phyloP scores from a whole-genome alignment of 257 asterid genomes.

The Phtheirospermum japonicum region DNA sequence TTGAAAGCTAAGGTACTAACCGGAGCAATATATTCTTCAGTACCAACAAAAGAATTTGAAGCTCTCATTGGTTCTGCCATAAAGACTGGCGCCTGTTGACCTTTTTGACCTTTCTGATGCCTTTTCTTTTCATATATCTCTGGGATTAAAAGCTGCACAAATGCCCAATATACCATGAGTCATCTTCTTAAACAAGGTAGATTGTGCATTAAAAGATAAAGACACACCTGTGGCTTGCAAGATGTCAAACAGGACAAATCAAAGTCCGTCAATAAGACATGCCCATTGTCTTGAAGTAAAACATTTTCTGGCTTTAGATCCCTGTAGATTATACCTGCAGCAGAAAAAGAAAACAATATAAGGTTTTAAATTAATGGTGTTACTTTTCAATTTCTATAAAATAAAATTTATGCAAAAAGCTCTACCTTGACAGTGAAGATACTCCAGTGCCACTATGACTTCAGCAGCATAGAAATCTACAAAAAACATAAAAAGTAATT shows the following conservation, averaged over 20 bases:
- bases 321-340: slow-evolving; percentile 91
- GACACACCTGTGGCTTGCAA: slow-evolving; percentile 86
- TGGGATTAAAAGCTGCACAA: slow-evolving; percentile 78
- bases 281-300: slow-evolving; percentile 74
- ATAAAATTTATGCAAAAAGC: not conserved
- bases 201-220: slow-evolving; percentile 14
- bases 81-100: slow-evolving; percentile 72
- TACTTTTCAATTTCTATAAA: not conserved
- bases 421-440: slow-evolving; percentile 97
- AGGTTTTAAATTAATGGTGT: not conserved
- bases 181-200: slow-evolving; percentile 5
- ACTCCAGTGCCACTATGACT: slow-evolving; percentile 90
- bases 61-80: slow-evolving; percentile 99
- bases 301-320: slow-evolving; percentile 97
- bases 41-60: slow-evolving; percentile 94
- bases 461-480: slow-evolving; percentile 93
- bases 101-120: slow-evolving; percentile 55
- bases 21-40: slow-evolving; percentile 98
- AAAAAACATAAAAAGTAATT: slow-evolving; percentile 7
- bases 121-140: slow-evolving; percentile 68
- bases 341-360: slow-evolving; percentile 17
- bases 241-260: slow-evolving; percentile 97
- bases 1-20: slow-evolving; percentile 42
- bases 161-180: slow-evolving; percentile 22
- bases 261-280: slow-evolving; percentile 86